Evolutionary conservation across 352 stramenopile genomes (phyloP).

Genomic region (Poterioochromonas sp.): DNA sequence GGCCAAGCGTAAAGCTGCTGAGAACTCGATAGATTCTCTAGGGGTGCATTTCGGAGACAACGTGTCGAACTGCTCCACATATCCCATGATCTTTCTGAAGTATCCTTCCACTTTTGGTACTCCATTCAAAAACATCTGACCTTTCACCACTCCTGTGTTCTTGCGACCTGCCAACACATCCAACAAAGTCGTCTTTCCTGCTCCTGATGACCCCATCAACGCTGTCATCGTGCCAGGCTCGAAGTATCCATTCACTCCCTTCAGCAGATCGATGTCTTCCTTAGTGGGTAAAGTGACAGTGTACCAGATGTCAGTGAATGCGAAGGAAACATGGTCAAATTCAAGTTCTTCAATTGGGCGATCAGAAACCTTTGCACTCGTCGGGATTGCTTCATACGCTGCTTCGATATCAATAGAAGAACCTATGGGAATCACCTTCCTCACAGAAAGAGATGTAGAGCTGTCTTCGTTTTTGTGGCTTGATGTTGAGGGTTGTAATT

Average conservation of each 20-base stretch:
- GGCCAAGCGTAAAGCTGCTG: constrained; percentile 64
- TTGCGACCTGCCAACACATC: constrained; percentile 85
- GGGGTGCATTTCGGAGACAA: constrained; percentile 70
- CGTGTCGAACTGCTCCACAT: constrained; percentile 81
- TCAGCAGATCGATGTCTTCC: constrained; percentile 63
- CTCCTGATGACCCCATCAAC: constrained; percentile 60
- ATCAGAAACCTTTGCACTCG: no score
- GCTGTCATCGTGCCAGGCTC: constrained; percentile 50
- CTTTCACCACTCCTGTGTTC: constrained; percentile 64
- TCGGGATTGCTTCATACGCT: no score
- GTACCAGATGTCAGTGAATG: constrained; percentile 54
- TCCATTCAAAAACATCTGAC: constrained; percentile 75
- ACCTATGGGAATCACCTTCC: no score
- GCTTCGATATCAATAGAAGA: no score
- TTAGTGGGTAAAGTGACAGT: constrained; percentile 50
- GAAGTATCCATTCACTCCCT: constrained; percentile 63
- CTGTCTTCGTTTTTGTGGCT: no score
- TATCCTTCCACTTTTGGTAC: constrained; percentile 59
- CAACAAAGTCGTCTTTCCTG: constrained; percentile 83
- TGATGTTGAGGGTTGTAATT: no score
- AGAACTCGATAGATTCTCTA: constrained; percentile 76
- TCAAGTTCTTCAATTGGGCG: constrained; percentile 19
- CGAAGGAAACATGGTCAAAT: constrained; percentile 39
- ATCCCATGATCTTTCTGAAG: constrained; percentile 73
- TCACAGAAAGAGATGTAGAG: no score